Evolutionary conservation across 176 grass and related monocot species (phyloP), one percentile per base, ranked within the genome.

Genomic region (Hordeum marinum): DNA sequence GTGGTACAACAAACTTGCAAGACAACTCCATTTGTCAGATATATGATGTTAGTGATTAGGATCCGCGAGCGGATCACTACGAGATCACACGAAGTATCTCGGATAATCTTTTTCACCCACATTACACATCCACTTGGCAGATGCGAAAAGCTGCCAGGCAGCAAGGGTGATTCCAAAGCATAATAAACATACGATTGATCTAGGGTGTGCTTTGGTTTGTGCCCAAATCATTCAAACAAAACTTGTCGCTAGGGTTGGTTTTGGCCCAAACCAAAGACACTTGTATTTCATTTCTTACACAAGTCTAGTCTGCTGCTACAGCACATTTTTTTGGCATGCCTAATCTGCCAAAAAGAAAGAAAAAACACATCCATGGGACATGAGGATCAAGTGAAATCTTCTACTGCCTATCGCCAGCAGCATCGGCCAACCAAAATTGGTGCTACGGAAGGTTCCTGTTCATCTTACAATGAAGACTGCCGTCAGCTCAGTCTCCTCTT

Each of bases 201-300:
- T 50, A 21, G 26, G 72, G 26, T 34, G 72, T 21, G 72, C 24
- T 21, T 11, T 21, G 72, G 43, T 75, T 50, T 75, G 72, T 75
- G 72, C 72, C 72, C 46, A 75, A 54, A 52, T 75, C 72, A 54
- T 54, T 45, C 8, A 32, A 52, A 46, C 70, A 48, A 73, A 48
- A 27, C 43, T 73, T 27, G 71, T 21, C 10, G 26, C 72, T 75
- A 31, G 15, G 72, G 43, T 45, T 75, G 43, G 72, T 75, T 75
- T 50, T 54, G 72, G 26, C 72, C 54, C 45, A 75, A 75, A 54
- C 72, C 72, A 75, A 11, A 32, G 18, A 54, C 45, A 75, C 45
- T 21, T 45, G 69, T 63, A 61, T 85, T 90, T 54, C 42, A 57
- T 75, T 75, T 45, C 66, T 39, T 66, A 80, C 58, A 41, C 29